phyloP scores from a whole-genome alignment of 2,329 filamentous ascomycete genomes.

The Curvularia spicifera region DNA sequence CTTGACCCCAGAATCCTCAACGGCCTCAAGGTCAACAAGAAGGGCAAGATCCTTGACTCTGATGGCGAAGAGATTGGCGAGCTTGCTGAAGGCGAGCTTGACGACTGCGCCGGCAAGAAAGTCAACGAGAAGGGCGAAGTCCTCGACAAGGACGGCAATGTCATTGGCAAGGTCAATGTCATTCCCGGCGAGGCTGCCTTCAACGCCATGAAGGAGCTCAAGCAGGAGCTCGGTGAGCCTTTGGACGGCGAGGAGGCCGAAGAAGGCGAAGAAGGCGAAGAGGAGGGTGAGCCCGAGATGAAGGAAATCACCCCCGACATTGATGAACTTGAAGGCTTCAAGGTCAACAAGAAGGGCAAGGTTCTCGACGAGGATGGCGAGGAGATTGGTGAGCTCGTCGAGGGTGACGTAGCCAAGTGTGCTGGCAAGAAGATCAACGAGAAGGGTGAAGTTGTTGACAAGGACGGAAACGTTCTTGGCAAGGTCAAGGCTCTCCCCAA shows the following conservation, averaged over 20 bases:
- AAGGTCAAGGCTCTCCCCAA: slow-evolving; percentile 62
- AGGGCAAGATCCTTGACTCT: slow-evolving; percentile 60
- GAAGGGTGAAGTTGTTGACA: slow-evolving; percentile 69
- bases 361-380: slow-evolving; percentile 61
- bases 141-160: slow-evolving; percentile 58
- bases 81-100: slow-evolving; percentile 55
- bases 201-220: slow-evolving; percentile 56
- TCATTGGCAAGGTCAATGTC: slow-evolving; percentile 58
- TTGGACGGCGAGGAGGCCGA: slow-evolving; percentile 15
- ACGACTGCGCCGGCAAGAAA: slow-evolving; percentile 55
- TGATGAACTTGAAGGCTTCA: slow-evolving; percentile 58
- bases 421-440: slow-evolving; percentile 70
- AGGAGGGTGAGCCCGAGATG: slow-evolving; percentile 48
- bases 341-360: slow-evolving; percentile 66
- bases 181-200: slow-evolving; percentile 59
- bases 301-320: slow-evolving; percentile 54
- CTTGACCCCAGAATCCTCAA: slow-evolving; percentile 58
- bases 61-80: slow-evolving; percentile 60
- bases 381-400: slow-evolving; percentile 59
- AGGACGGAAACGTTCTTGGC: slow-evolving; percentile 67
- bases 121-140: slow-evolving; percentile 60
- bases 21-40: slow-evolving; percentile 64
- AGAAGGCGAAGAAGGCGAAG: slow-evolving; percentile 1
- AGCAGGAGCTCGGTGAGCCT: slow-evolving; percentile 54
- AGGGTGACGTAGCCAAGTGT: slow-evolving; percentile 67